Conservation (phyloP, 1,284 basidiomycete species). For the Afroboletus lepidellus region DNA sequence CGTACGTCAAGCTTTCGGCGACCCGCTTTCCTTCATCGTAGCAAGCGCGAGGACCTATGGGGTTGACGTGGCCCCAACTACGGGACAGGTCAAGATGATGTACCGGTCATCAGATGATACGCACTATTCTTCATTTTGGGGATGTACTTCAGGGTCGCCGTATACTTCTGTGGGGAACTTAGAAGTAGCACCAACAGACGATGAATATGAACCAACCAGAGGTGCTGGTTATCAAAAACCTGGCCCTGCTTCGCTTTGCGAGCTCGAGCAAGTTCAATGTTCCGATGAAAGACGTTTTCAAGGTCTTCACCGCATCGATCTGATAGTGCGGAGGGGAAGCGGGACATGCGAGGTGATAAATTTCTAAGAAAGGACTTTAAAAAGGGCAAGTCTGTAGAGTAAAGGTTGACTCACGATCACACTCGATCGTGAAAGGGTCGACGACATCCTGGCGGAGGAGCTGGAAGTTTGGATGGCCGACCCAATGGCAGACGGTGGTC, state of each 20-base stretch:
- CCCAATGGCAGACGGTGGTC: conserved; percentile 91
- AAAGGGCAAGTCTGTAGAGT: not conserved
- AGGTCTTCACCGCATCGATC: conserved; percentile 92
- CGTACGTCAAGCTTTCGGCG: conserved; percentile 92
- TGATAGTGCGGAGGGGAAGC: conserved; percentile 96
- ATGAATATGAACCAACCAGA: conserved; percentile 55
- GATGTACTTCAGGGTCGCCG: conserved; percentile 95
- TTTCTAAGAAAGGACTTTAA: conserved; percentile 56
- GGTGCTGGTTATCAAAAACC: conserved; percentile 94
- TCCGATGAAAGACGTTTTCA: conserved; percentile 98
- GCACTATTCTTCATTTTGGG: conserved; percentile 92
- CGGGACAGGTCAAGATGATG: conserved; percentile 17
- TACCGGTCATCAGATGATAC: conserved; percentile 30
- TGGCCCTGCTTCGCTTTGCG: conserved; percentile 96
- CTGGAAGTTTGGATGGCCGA: conserved; percentile 98
- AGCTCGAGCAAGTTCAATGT: conserved; percentile 97
- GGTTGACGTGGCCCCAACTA: conserved; percentile 98
- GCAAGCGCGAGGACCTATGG: conserved; percentile 94
- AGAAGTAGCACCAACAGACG: conserved; percentile 5
- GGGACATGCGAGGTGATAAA: conserved; percentile 95
- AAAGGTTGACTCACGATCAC: conserved; percentile 69
- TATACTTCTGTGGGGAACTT: conserved; percentile 74
- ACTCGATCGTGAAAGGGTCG: conserved; percentile 95
- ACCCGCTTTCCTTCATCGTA: conserved; percentile 98
- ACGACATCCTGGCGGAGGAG: conserved; percentile 96